phyloP scores from a whole-genome alignment of 1,284 basidiomycete species.

The Cerrena zonata region DNA sequence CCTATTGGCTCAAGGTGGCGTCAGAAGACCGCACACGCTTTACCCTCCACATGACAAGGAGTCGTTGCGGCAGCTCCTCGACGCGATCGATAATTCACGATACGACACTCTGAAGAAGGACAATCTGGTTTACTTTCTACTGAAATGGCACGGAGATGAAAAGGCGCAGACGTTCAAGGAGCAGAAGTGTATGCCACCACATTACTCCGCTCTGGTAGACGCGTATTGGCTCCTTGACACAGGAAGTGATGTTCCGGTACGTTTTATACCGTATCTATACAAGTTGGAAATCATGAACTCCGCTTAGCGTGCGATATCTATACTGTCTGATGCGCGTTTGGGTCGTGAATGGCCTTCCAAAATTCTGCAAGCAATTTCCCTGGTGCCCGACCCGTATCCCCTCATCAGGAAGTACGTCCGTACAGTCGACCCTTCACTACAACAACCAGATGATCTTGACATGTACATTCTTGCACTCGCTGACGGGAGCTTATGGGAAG shows the following conservation, averaged over 20 bases:
- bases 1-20: slow-evolving; percentile 58
- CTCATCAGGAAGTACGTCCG: slow-evolving; percentile 65
- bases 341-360: slow-evolving; percentile 71
- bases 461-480: slow-evolving; percentile 61
- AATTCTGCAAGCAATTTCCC: slow-evolving; percentile 60
- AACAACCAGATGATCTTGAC: slow-evolving; percentile 62
- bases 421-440: slow-evolving; percentile 62
- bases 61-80: slow-evolving; percentile 49
- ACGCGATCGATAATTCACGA: slow-evolving; percentile 50
- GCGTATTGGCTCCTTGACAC: slow-evolving; percentile 77
- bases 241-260: slow-evolving; percentile 54
- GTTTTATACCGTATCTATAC: slow-evolving; percentile 31
- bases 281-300: slow-evolving; percentile 1
- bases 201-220: slow-evolving; percentile 65
- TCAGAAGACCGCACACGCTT: slow-evolving; percentile 48
- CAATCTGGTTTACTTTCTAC: slow-evolving; percentile 68
- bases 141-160: slow-evolving; percentile 69
- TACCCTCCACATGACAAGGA: slow-evolving; percentile 62
- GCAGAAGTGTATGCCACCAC: slow-evolving; percentile 60
- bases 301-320: slow-evolving; percentile 56
- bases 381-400: slow-evolving; percentile 42
- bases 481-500: slow-evolving; percentile 55
- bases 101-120: slow-evolving; percentile 75
- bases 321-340: slow-evolving; percentile 67
- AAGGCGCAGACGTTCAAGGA: slow-evolving; percentile 50